A percentile compares a stretch with the other conserved stretches of the same genome.
Conservation (phyloP, 257 asterid species). For the Echites panduratus region DNA sequence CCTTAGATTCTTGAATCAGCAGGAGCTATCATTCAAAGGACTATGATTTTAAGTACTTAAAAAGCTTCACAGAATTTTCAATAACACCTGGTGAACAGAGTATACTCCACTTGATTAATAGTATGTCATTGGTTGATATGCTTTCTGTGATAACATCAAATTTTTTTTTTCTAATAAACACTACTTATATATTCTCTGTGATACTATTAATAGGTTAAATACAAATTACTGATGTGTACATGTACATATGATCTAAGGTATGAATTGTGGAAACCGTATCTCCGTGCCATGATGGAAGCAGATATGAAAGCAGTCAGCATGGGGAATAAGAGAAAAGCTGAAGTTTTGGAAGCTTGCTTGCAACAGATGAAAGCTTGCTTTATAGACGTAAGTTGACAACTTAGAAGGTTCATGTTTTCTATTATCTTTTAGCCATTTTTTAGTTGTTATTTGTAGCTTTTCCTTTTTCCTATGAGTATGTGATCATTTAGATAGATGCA, state of each 20-base stretch:
- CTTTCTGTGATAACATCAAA: background rate
- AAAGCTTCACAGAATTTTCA: background rate
- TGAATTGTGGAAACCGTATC: slow-evolving; percentile 96
- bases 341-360: slow-evolving; percentile 80
- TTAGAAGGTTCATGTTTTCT: background rate
- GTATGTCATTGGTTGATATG: background rate
- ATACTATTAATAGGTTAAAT: background rate
- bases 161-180: background rate
- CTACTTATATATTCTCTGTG: background rate
- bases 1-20: slow-evolving; percentile 1
- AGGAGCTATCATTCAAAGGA: background rate
- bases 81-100: background rate
- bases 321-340: slow-evolving; percentile 74
- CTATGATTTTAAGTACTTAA: background rate
- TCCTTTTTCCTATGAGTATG: background rate
- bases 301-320: slow-evolving; percentile 86
- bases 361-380: slow-evolving; percentile 92
- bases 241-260: slow-evolving; percentile 36
- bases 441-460: background rate
- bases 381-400: slow-evolving; percentile 60
- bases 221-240: background rate
- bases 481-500: background rate
- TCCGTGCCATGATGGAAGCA: slow-evolving; percentile 87
- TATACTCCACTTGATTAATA: background rate
- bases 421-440: background rate